Evolutionary conservation across 805 yeast species (phyloP).

Genomic region (Saccharomyces paradoxus): DNA sequence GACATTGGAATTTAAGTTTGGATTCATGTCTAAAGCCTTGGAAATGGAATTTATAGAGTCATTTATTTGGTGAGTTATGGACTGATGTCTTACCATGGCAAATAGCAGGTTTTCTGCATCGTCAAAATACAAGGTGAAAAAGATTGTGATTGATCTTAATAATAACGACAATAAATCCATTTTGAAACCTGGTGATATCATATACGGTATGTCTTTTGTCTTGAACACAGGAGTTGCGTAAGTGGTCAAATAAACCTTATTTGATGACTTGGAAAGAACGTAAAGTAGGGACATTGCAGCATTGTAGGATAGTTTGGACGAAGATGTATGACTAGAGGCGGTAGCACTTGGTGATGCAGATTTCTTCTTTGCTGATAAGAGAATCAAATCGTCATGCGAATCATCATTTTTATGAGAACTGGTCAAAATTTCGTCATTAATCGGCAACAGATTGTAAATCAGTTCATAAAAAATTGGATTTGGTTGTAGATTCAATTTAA

Average conservation of each 20-base stretch:
- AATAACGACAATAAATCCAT: constrained; percentile 52
- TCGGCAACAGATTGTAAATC: constrained; percentile 52
- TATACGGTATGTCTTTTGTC: constrained; percentile 6
- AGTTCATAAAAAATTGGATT: constrained; percentile 47
- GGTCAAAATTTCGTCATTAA: constrained; percentile 19
- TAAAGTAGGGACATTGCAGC: constrained; percentile 42
- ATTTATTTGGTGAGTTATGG: constrained; percentile 23
- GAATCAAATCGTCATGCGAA: constrained; percentile 10
- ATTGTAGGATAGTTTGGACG: constrained; percentile 31
- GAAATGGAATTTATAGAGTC: constrained; percentile 19
- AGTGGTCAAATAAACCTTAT: constrained; percentile 21
- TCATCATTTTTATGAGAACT: constrained; percentile 2
- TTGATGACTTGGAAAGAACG: constrained; percentile 27
- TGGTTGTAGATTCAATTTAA: constrained; percentile 28
- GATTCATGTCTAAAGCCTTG: constrained; percentile 8
- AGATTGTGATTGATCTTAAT: constrained; percentile 47
- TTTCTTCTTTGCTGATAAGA: constrained; percentile 27
- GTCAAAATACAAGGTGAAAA: constrained; percentile 41
- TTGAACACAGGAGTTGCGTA: constrained; percentile 4
- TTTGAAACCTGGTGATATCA: constrained; percentile 32
- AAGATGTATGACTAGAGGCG: constrained; percentile 31
- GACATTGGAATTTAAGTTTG: background rate
- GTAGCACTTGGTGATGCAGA: constrained; percentile 5
- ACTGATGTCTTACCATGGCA: constrained; percentile 36
- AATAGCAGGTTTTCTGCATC: constrained; percentile 49